Percentiles rank a stretch among this genome's conserved stretches.
Evolutionary conservation across 495 filamentous ascomycete genomes (phyloP).

Genomic region (Parmelia sp.): DNA sequence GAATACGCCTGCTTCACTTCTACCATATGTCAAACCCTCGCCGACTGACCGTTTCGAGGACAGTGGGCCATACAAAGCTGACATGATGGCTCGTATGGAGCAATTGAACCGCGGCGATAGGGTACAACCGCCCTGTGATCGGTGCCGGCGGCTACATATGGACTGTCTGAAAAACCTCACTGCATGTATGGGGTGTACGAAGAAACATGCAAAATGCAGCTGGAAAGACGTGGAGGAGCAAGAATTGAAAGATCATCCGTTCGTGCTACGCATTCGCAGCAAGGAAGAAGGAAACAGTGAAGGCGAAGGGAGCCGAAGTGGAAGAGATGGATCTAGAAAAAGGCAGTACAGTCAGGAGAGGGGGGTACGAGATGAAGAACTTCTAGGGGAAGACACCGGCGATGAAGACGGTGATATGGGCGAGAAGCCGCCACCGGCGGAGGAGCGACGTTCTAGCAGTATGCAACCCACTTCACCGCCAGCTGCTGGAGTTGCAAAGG

Average conservation of each 20-base stretch:
- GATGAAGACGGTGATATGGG: slow-evolving; percentile 27
- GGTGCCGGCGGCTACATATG: slow-evolving; percentile 72
- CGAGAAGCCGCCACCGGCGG: background rate
- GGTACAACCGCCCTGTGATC: slow-evolving; percentile 73
- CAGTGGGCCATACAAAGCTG: slow-evolving; percentile 54
- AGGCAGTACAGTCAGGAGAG: slow-evolving; percentile 15
- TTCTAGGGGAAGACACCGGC: slow-evolving; percentile 25
- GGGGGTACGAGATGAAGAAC: slow-evolving; percentile 26
- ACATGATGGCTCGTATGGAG: slow-evolving; percentile 72
- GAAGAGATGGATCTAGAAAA: slow-evolving; percentile 1
- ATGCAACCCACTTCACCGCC: slow-evolving; percentile 5
- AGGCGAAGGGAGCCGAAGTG: slow-evolving; percentile 15
- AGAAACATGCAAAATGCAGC: slow-evolving; percentile 78
- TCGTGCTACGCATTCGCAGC: slow-evolving; percentile 12
- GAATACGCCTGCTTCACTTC: slow-evolving; percentile 44
- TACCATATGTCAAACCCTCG: slow-evolving; percentile 41
- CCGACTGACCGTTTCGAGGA: slow-evolving; percentile 45
- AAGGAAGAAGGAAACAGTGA: slow-evolving; percentile 20
- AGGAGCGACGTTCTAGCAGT: background rate
- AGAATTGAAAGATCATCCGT: slow-evolving; percentile 46
- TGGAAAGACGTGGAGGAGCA: slow-evolving; percentile 72
- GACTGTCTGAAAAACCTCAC: slow-evolving; percentile 80
- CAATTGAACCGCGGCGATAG: slow-evolving; percentile 62
- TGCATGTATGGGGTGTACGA: slow-evolving; percentile 79
- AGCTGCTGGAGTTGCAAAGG: background rate